Base-by-base conservation (phyloP, 768 basidiomycete species). In the Termitomyces sp. region DNA sequence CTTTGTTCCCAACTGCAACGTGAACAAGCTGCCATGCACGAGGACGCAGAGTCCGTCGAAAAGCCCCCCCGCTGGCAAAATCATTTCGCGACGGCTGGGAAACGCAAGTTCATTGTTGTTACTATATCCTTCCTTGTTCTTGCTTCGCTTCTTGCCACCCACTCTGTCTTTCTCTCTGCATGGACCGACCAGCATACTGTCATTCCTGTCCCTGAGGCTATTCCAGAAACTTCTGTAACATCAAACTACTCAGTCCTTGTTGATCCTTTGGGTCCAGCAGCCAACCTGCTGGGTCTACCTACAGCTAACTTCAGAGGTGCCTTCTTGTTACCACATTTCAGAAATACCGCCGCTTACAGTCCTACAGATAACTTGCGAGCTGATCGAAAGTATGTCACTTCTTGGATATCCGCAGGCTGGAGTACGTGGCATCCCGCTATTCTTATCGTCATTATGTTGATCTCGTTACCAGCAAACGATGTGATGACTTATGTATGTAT, bases 381-480 rank as follows among this genome's bases (percentile, higher is more conserved):
- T 18, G 80, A 86, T 53, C 71, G 72, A 4, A 76, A 84, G 58
- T 90, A 89, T 58, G 81, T 90, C 55, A 84, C 86, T 1, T 85
- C 85, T 13, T 90, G 86, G 86, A 73, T 83, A 38, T 82, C 83
- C 35, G 86, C 87, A n/a, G 88, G 88, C 38, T 90, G 88, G 88
- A 88, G 82, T 83, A 64, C 60, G 83, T 76, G 29, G 45, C 40
- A 27, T 35, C 42, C 29, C 13, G 53, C 2, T 40, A 55, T 58
- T 46, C 18, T 56, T 40, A 10, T 39, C 23, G 42, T 15, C 35
- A 22, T 23, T 42, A n/a, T 25, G 3, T 45, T 50, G 43, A 65
- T 51, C 40, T 52, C 46, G 33, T 38, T 56, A 58, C 52, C 60
- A 89, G 86, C 87, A 7, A 89, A 89, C 73, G 86, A 89, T 70